These are phyloP conservation scores for Aspergillus sp. DNA, from an alignment of 2,329 filamentous ascomycete genomes.

Conservation along the genomic window DNA sequence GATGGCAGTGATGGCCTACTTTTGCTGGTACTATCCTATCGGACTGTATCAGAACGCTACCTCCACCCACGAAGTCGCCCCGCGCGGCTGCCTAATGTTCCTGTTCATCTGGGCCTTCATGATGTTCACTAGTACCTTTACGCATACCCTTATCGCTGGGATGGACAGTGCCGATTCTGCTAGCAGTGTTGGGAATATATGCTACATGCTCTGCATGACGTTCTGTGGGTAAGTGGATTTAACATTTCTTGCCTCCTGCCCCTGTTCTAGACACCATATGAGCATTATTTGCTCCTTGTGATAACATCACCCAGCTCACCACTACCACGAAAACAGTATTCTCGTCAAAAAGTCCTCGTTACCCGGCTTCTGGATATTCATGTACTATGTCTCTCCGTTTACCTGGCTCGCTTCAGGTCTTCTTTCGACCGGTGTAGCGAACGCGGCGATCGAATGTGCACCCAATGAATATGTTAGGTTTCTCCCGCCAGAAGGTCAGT, in stretches of 20 bases:
- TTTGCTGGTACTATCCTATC: constrained; percentile 64
- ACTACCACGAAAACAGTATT: no score
- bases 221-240: no score
- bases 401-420: constrained; percentile 66
- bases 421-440: constrained; percentile 51
- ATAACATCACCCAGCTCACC: not conserved
- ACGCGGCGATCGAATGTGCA: no score
- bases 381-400: constrained; percentile 18
- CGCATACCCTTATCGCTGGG: constrained; percentile 65
- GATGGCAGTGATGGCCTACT: constrained; percentile 58
- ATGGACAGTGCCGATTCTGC: constrained; percentile 5
- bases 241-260: no score
- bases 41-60: no score
- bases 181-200: constrained; percentile 2
- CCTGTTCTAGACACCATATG: not conserved
- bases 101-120: constrained; percentile 65
- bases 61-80: no score
- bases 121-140: constrained; percentile 68
- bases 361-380: constrained; percentile 18
- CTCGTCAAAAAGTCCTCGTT: not conserved
- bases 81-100: constrained; percentile 46
- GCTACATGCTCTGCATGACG: constrained; percentile 11
- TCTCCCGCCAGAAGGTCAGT: no score
- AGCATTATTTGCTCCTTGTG: constrained; percentile 14
- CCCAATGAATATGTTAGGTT: no score